These are phyloP conservation scores for Actinomucor elegans DNA, from an alignment of 371 early-diverging fungal genomes.

Conservation along the genomic window DNA sequence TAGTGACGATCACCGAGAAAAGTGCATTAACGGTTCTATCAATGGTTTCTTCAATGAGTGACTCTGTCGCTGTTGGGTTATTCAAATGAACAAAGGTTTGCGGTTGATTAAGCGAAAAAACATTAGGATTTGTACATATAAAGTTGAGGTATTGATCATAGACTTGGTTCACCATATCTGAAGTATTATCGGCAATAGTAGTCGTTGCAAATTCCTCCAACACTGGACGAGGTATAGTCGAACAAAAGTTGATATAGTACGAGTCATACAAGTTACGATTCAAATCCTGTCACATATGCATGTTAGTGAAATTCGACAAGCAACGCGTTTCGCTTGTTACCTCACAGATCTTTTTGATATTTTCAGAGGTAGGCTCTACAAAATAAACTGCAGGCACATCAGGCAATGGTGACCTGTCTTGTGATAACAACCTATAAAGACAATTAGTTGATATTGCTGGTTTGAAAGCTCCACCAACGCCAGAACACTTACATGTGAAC, in stretches of 20 bases:
- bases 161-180: constrained; percentile 83
- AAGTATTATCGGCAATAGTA: constrained; percentile 70
- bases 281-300: constrained; percentile 69
- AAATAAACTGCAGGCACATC: constrained; percentile 99
- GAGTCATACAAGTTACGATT: constrained; percentile 89
- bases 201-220: constrained; percentile 93
- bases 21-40: constrained; percentile 79
- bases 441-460: too few species aligned
- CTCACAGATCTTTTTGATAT: constrained; percentile 77
- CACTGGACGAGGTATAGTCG: constrained; percentile 82
- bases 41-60: constrained; percentile 73
- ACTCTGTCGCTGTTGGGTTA: constrained; percentile 78
- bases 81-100: constrained; percentile 81
- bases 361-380: constrained; percentile 88
- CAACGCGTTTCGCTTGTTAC: too few species aligned
- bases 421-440: constrained; percentile 73
- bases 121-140: constrained; percentile 87
- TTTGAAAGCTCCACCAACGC: neutral
- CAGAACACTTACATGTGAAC: constrained; percentile 83
- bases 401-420: constrained; percentile 83
- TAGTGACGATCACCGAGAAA: constrained; percentile 92
- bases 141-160: constrained; percentile 98
- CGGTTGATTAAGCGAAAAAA: constrained; percentile 92
- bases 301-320: too few species aligned
- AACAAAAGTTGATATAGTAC: constrained; percentile 95